These are phyloP conservation scores for Reutealis trisperma DNA, from an alignment of 345 rosid species.

Conservation along the genomic window DNA sequence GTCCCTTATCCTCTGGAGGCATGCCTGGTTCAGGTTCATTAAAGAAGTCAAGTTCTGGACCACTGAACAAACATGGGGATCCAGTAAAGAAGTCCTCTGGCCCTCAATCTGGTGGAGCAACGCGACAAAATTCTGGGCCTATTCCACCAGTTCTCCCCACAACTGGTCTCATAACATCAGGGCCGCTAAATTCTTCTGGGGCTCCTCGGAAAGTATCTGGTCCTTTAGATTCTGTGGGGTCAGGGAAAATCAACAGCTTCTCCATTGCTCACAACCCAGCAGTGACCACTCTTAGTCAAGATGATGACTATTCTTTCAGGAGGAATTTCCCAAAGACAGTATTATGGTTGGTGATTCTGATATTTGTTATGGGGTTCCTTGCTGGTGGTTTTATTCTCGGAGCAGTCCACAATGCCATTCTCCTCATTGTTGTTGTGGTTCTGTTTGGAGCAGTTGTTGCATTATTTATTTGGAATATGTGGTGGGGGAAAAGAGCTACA, in stretches of 20 bases:
- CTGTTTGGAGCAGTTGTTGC: conserved; percentile 58
- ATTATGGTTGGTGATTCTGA: conserved; percentile 66
- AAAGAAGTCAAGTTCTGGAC: conserved; percentile 26
- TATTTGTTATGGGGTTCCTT: conserved; percentile 76
- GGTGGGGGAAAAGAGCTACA: conserved; percentile 70
- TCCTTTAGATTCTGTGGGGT: conserved; percentile 19
- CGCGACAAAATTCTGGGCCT: conserved; percentile 22
- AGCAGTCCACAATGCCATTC: conserved; percentile 79
- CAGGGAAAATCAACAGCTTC: conserved; percentile 16
- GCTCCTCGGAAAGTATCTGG: conserved; percentile 23
- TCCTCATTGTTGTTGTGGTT: conserved; percentile 66
- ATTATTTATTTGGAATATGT: conserved; percentile 68
- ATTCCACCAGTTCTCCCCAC: conserved; percentile 26
- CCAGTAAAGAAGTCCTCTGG: conserved; percentile 26
- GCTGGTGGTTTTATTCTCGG: conserved; percentile 85
- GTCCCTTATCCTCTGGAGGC: conserved; percentile 26
- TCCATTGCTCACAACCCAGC: conserved; percentile 16
- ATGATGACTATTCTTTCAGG: conserved; percentile 49
- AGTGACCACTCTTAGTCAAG: conserved; percentile 24
- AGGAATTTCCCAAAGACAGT: conserved; percentile 66
- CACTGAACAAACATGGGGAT: conserved; percentile 27
- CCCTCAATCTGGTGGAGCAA: conserved; percentile 28
- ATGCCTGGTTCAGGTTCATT: conserved; percentile 21
- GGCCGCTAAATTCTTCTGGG: conserved; percentile 21
- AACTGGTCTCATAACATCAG: conserved; percentile 26